Percentiles rank a stretch among this genome's conserved stretches.
Conservation (phyloP, 352 stramenopile species). For the Globisporangium spinosum region DNA sequence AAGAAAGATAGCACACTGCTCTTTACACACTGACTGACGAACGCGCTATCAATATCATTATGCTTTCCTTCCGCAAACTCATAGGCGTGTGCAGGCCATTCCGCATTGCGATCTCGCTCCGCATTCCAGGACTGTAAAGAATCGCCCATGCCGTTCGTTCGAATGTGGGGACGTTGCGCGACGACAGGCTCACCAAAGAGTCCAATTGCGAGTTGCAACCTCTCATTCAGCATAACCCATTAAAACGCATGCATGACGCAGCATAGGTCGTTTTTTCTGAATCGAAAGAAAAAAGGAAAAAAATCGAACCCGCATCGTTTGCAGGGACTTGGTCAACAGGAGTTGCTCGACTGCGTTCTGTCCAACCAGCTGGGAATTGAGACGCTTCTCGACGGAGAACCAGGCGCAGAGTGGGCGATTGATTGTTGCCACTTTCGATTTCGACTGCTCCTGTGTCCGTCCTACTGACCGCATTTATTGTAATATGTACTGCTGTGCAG, state of each 20-base stretch:
- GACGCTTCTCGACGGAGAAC: neutral
- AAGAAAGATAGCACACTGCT: neutral
- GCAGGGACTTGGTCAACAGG: neutral
- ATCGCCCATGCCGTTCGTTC: neutral
- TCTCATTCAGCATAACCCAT: slow-evolving; percentile 5
- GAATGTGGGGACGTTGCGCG: neutral
- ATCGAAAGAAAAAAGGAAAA: neutral
- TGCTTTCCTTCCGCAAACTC: too few species aligned
- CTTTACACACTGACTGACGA: neutral
- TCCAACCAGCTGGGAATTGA: neutral
- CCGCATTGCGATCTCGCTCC: neutral
- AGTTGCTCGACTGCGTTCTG: neutral
- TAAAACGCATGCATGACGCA: neutral
- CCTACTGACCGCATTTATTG: neutral
- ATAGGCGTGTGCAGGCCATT: too few species aligned
- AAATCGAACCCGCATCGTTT: neutral
- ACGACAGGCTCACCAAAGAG: neutral
- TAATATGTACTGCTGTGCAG: neutral
- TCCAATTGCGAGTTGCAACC: neutral
- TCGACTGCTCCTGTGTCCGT: neutral
- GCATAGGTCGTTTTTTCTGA: neutral
- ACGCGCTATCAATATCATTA: neutral
- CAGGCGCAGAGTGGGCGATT: neutral
- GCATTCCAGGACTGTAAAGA: neutral
- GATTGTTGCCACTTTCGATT: neutral